A percentile compares a stretch with the other conserved stretches of the same genome.
phyloP scores from a whole-genome alignment of 129 eudicot genomes.

The Lonicera japonica region DNA sequence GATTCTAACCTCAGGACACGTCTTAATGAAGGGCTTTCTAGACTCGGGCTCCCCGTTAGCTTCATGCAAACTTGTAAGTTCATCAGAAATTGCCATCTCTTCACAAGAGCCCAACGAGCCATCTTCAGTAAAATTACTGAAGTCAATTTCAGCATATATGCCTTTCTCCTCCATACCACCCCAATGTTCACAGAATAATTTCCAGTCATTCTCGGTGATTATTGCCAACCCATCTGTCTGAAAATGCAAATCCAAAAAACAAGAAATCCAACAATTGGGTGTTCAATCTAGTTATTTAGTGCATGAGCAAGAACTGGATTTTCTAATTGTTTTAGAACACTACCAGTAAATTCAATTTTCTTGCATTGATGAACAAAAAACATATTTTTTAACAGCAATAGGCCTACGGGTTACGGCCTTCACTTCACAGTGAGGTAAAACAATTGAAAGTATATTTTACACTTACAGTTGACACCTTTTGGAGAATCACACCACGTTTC shows the following conservation, averaged over 20 bases:
- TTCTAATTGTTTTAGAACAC: no score
- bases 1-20: conserved; percentile 58
- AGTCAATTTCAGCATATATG: conserved; percentile 54
- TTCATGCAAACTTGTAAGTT: conserved; percentile 41
- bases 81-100: conserved; percentile 55
- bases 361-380: neutral
- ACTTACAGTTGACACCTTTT: conserved; percentile 69
- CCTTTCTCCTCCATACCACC: conserved; percentile 48
- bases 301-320: no score
- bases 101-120: conserved; percentile 30
- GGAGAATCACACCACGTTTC: conserved; percentile 70
- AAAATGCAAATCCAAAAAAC: neutral
- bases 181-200: conserved; percentile 77
- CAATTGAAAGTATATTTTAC: neutral
- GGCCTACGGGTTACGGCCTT: no score
- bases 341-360: neutral
- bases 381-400: conserved; percentile 10
- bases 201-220: conserved; percentile 75
- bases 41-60: conserved; percentile 44
- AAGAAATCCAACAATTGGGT: conserved; percentile 2
- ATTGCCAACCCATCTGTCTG: conserved; percentile 74
- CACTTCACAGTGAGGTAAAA: neutral
- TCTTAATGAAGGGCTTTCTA: conserved; percentile 52
- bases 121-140: conserved; percentile 28
- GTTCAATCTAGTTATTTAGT: no score